Evolutionary conservation across 2,329 filamentous ascomycete species (phyloP).

Genomic region (Aureobasidium musti): DNA sequence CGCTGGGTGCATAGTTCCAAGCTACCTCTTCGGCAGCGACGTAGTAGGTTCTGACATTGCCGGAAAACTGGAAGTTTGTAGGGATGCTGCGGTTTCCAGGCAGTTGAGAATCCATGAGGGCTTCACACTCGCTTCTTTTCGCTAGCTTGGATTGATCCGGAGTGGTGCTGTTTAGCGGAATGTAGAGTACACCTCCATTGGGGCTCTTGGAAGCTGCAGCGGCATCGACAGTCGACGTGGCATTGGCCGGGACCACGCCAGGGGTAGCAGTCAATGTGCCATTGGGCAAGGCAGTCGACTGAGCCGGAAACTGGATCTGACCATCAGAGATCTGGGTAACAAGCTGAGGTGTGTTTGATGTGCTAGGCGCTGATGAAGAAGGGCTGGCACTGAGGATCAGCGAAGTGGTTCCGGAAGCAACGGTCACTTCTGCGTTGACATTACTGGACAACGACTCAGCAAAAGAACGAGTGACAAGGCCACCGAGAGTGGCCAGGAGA

Average conservation of each 20-base stretch:
- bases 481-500: slow-evolving; percentile 4
- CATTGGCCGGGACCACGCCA: slow-evolving; percentile 3
- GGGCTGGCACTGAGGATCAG: slow-evolving; percentile 13
- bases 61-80: slow-evolving; percentile 33
- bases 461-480: slow-evolving; percentile 19
- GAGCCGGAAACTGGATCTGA: slow-evolving; percentile 2
- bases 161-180: not conserved
- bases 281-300: not conserved
- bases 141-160: slow-evolving; percentile 16
- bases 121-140: not conserved
- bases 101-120: slow-evolving; percentile 31
- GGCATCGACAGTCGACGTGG: slow-evolving; percentile 2
- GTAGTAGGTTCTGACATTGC: slow-evolving; percentile 36
- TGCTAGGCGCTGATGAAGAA: not conserved
- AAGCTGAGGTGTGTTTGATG: not conserved
- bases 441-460: not conserved
- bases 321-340: slow-evolving; percentile 22
- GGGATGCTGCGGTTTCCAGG: slow-evolving; percentile 32
- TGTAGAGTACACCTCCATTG: slow-evolving; percentile 18
- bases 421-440: slow-evolving; percentile 18
- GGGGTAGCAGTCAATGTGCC: slow-evolving; percentile 2
- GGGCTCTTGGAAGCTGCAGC: slow-evolving; percentile 4
- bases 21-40: slow-evolving; percentile 36
- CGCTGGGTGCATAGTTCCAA: slow-evolving; percentile 37
- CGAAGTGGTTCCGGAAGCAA: not conserved